Evolutionary conservation across 192 early-diverging fungal species (phyloP), one percentile per base, ranked within the genome.

Genomic region (Mortierella claussenii): DNA sequence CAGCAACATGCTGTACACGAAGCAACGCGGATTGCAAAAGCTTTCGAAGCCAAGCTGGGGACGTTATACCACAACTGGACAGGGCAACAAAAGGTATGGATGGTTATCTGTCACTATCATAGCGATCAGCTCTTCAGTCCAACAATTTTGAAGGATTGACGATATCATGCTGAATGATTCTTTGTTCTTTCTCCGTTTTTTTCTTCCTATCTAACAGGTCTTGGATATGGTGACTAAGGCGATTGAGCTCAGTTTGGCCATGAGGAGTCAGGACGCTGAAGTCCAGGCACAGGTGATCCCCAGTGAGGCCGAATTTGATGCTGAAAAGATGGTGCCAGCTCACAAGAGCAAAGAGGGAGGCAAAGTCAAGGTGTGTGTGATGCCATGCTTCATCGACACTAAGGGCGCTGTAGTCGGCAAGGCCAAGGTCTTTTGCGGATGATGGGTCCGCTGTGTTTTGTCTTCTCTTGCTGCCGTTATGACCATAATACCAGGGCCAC

Each of bases 251-350:
- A 82, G 68, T 53, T 43, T 82, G 43, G 69, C 81, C 13, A 82
- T 82, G 81, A 50, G 74, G 33, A 73, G 81, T 40, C 81, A 82
- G 68, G 66, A 69, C 7, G 56, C 73, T 4, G 73, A 76, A 47
- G 67, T 76, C 43, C 2, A 27, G 28, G 73, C 73, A 7, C 32
- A 62, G 20, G 34, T 42, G 33, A 48, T 76, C 17, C 51, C 57
- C n/a, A 47, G 24, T 28, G 73, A 62, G 21, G 48, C 52, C 0
- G 73, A 67, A 32, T 76, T 76, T 46, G 73, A 76, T 42, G 30
- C 64, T 26, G 59, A 66, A 21, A 66, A n/a, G 42, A 76, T 76
- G 73, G 59, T 67, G 15, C 63, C 63, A 12, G 73, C 73, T 42
- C 73, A 66, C 42, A 76, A 67, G 73, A 76, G 73, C 40, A 76